phyloP scores from a whole-genome alignment of 805 yeast genomes.

The Yarrowia keelungensis region DNA sequence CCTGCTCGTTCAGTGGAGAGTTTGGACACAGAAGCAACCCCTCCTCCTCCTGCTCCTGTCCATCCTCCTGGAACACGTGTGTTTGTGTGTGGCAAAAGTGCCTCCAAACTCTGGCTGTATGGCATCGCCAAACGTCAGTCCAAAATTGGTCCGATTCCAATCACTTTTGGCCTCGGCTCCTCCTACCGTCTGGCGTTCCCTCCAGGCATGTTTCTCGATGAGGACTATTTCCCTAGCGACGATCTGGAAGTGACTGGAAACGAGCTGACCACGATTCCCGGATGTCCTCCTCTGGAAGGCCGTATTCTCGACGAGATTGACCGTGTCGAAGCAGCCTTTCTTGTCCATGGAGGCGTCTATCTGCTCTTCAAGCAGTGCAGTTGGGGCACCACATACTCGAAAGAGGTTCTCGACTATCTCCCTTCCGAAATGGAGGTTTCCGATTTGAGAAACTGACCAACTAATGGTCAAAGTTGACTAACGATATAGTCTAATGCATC shows the following conservation, averaged over 20 bases:
- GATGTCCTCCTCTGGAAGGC: constrained; percentile 6
- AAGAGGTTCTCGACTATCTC: constrained; percentile 2
- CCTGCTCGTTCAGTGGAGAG: neutral
- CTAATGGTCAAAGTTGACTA: no score
- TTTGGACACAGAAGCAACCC: neutral
- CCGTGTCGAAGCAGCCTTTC: neutral
- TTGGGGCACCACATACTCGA: constrained; percentile 10
- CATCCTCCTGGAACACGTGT: constrained; percentile 6
- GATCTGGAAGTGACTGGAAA: constrained; percentile 5
- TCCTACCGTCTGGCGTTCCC: constrained; percentile 5
- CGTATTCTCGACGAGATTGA: constrained; percentile 3
- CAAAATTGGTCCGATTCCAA: constrained; percentile 5
- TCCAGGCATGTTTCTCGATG: constrained; percentile 15
- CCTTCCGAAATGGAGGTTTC: neutral
- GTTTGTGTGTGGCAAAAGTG: neutral
- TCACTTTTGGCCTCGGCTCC: neutral
- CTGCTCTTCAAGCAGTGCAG: constrained; percentile 5
- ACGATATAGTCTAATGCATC: no score
- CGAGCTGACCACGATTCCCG: neutral
- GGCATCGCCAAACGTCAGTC: neutral
- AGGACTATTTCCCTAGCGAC: neutral
- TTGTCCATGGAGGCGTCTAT: constrained; percentile 2
- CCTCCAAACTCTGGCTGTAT: constrained; percentile 1
- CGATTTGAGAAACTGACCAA: constrained; percentile 4
- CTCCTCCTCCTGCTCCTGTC: neutral